Evolutionary conservation across 1,284 basidiomycete genomes (phyloP).

Genomic region (Naganishia liquefaciens): DNA sequence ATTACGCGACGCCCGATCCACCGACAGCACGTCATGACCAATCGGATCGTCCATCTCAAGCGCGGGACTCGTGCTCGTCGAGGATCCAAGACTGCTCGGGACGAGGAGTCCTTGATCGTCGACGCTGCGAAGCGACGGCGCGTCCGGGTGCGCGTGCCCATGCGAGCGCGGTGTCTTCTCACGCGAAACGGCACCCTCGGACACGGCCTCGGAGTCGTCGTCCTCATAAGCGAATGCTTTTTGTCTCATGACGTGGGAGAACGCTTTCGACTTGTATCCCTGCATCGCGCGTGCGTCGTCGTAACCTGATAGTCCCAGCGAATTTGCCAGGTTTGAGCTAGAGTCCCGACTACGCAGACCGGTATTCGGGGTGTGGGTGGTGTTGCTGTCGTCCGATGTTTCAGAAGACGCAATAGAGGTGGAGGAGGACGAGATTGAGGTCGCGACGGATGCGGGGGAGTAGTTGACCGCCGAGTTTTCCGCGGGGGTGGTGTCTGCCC

Average conservation of each 20-base stretch:
- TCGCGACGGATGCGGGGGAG: conserved; percentile 10
- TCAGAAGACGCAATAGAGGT: conserved; percentile 13
- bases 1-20: not conserved
- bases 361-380: not conserved
- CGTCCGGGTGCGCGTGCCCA: not conserved
- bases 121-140: conserved; percentile 19
- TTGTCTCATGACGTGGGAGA: not conserved
- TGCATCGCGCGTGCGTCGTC: not conserved
- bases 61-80: not conserved
- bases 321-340: not conserved
- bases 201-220: not conserved
- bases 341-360: not conserved
- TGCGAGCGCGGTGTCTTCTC: conserved; percentile 7
- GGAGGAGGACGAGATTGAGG: conserved; percentile 21
- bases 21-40: no score
- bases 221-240: conserved; percentile 3
- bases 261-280: not conserved
- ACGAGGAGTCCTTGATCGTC: conserved; percentile 20
- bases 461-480: not conserved
- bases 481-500: not conserved
- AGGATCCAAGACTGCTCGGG: conserved; percentile 8
- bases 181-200: not conserved
- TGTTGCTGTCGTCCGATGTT: conserved; percentile 19
- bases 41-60: conserved; percentile 7
- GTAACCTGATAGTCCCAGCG: conserved; percentile 3